Percentiles rank a stretch among this genome's conserved stretches.
These are phyloP conservation scores for Zoysia pacifica DNA, from an alignment of 176 grass and related monocot species.

Conservation along the genomic window DNA sequence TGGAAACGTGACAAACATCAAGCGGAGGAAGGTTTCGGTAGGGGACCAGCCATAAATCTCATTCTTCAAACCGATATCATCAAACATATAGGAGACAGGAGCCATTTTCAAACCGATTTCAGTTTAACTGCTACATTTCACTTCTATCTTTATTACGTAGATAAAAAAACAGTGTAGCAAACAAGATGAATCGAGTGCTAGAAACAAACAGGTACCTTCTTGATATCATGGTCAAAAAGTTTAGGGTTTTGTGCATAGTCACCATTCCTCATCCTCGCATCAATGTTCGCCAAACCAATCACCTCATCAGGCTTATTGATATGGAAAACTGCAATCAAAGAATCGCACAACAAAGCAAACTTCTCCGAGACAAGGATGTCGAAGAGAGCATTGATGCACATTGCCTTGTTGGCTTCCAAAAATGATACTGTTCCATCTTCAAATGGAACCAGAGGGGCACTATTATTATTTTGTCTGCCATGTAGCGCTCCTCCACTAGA, in stretches of 20 bases:
- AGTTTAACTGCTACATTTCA: neutral
- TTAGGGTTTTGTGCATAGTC: slow-evolving; percentile 63
- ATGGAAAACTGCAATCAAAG: slow-evolving; percentile 64
- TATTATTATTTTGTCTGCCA: neutral
- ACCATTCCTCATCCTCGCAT: slow-evolving; percentile 75
- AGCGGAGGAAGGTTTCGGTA: too few relatives aligned
- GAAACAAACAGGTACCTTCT: slow-evolving; percentile 62
- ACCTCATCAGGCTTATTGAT: slow-evolving; percentile 45
- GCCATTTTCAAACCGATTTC: neutral
- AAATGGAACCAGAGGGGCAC: slow-evolving; percentile 15
- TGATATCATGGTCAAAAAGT: slow-evolving; percentile 70
- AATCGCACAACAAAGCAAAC: slow-evolving; percentile 82
- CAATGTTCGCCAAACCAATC: slow-evolving; percentile 69
- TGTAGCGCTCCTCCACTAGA: slow-evolving; percentile 16
- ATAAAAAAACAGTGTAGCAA: neutral
- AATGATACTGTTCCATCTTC: slow-evolving; percentile 30
- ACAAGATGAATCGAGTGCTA: neutral
- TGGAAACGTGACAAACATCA: too few relatives aligned
- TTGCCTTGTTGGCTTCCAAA: slow-evolving; percentile 58
- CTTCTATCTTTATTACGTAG: neutral
- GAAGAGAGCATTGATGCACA: slow-evolving; percentile 64
- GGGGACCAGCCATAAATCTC: neutral
- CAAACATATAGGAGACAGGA: neutral
- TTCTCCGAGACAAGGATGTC: slow-evolving; percentile 79
- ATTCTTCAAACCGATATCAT: neutral